Evolutionary conservation across 202 grass and related monocot genomes (phyloP).

Genomic region (Digitaria exilis): DNA sequence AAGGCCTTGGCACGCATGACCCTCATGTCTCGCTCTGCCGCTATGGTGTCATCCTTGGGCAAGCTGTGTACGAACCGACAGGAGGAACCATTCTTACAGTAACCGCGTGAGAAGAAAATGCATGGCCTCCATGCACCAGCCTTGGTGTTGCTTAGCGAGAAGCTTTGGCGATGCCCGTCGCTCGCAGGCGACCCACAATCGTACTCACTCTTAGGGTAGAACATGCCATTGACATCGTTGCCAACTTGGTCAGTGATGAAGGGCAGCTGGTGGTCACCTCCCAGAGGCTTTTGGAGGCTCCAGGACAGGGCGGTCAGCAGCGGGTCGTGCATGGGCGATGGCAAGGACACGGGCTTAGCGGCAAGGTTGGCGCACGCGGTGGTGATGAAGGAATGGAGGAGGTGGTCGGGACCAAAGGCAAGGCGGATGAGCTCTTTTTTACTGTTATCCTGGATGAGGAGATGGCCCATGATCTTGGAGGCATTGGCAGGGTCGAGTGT

Average conservation of each 20-base stretch:
- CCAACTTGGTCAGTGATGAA: slow-evolving; percentile 23
- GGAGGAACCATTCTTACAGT: slow-evolving; percentile 69
- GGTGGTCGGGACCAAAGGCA: slow-evolving; percentile 72
- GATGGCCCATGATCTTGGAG: slow-evolving; percentile 67
- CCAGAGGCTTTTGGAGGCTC: neutral
- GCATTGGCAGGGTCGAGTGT: slow-evolving; percentile 64
- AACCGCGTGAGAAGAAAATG: slow-evolving; percentile 73
- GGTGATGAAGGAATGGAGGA: slow-evolving; percentile 62
- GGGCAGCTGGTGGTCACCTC: neutral
- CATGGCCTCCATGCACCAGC: slow-evolving; percentile 63
- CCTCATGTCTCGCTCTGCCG: slow-evolving; percentile 45
- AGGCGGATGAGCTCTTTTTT: slow-evolving; percentile 87
- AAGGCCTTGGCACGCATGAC: slow-evolving; percentile 41
- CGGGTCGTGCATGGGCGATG: neutral
- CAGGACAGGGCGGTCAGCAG: slow-evolving; percentile 10
- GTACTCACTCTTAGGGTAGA: slow-evolving; percentile 39
- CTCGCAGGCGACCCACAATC: slow-evolving; percentile 27
- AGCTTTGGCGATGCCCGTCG: slow-evolving; percentile 41
- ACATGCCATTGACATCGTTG: slow-evolving; percentile 19
- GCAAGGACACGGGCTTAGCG: slow-evolving; percentile 19
- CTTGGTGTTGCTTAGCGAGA: slow-evolving; percentile 35
- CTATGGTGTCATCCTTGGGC: slow-evolving; percentile 27
- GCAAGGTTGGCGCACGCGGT: slow-evolving; percentile 50
- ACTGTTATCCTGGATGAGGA: slow-evolving; percentile 62
- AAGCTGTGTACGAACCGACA: slow-evolving; percentile 69